Evolutionary conservation across 495 filamentous ascomycete genomes (phyloP), one percentile per base, ranked within the genome.

Genomic region (Trypethelium eluteriae): DNA sequence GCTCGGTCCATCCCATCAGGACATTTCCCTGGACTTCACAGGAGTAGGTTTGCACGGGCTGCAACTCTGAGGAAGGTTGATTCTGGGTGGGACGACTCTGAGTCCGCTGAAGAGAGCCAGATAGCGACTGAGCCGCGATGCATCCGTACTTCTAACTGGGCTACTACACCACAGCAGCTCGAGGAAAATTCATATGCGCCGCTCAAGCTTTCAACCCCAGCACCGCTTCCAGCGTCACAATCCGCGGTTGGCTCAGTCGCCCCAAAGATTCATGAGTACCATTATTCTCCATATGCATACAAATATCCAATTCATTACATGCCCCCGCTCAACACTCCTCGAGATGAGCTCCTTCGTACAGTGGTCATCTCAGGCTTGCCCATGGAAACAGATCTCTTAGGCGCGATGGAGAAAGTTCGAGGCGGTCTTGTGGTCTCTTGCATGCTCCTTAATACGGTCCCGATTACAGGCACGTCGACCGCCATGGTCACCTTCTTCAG

Each of bases 391-490:
- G 32, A 36, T 59, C 53, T 59, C 18, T 9, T 7, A 7, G 36
- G 14, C 0, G 32, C 36, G 11, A 59, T 59, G 53, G 32, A 36
- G 25, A 59, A 36, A 32, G 53, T 59, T 36, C 18, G 53, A 14
- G 53, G 53, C 14, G 53, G 53, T 18, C 53, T 59, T 59, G 53
- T 59, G 25, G 32, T 59, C 10, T 59, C 53, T 36, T 59, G 53
- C 53, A 18, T 36, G 32, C 53, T 59, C 18, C 32, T 59, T 6
- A 59, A 36, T 59, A 59, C 53, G 53, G 32, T 36, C 7, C 3
- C 53, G 2, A 59, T 59, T 34, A 59, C 32, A 59, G 53, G 53
- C n/a, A 10, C 53, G 18, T 35, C 34, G 6, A 59, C 53, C 36
- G 53, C 32, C 10, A 59, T 59, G 53, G 32, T 59, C 53, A 59